Percentiles rank a stretch among this genome's conserved stretches.
These are phyloP conservation scores for Apiospora marii DNA, from an alignment of 2,329 filamentous ascomycete genomes.

Conservation along the genomic window DNA sequence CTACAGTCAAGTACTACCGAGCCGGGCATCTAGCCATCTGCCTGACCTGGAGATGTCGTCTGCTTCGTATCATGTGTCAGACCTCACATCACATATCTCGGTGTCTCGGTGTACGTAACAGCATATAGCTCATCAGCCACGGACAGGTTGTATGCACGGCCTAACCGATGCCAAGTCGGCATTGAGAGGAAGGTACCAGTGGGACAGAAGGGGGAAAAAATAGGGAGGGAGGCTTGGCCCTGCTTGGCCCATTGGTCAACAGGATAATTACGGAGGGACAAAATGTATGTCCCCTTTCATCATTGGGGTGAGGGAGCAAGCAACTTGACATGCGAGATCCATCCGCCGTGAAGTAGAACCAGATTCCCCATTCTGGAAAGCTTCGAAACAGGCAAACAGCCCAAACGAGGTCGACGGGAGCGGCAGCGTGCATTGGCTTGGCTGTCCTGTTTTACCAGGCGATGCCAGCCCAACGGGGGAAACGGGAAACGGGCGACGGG, in stretches of 20 bases:
- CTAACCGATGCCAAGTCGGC: conserved; percentile 8
- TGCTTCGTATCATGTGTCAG: neutral
- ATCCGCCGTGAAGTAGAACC: neutral
- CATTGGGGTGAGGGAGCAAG: neutral
- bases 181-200: neutral
- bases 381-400: neutral
- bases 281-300: neutral
- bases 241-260: too few species aligned
- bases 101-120: conserved; percentile 1
- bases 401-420: conserved; percentile 12
- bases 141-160: neutral
- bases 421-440: conserved; percentile 1
- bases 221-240: neutral
- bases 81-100: neutral
- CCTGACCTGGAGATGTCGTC: neutral
- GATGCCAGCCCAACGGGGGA: conserved; percentile 6
- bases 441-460: conserved; percentile 4
- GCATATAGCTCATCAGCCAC: neutral
- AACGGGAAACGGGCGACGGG: neutral
- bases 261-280: neutral
- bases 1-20: neutral
- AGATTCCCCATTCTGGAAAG: conserved; percentile 12
- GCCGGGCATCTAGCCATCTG: neutral
- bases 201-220: neutral
- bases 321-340: neutral